A percentile compares a stretch with the other conserved stretches of the same genome.
Conservation (phyloP, 352 stramenopile genomes). For the Phytopythium montanum region DNA sequence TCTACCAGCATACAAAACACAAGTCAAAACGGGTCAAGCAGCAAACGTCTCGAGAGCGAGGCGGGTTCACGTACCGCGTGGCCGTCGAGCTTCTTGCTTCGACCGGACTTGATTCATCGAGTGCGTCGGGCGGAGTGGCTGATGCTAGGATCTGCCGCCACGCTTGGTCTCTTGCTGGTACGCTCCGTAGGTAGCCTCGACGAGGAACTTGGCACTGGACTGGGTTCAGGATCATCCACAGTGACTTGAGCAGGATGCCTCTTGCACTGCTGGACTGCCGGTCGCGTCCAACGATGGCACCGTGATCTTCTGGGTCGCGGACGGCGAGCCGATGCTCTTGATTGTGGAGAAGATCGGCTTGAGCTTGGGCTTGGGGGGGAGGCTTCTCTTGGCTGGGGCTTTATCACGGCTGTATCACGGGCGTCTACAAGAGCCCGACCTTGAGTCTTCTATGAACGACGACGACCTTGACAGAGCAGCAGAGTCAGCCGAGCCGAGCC, state of each 20-base stretch:
- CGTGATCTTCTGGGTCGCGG: background rate
- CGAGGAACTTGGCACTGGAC: background rate
- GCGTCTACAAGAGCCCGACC: slow-evolving; percentile 85
- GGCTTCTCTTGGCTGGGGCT: too few species aligned
- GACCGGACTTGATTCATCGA: too few species aligned
- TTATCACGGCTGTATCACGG: background rate
- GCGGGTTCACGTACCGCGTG: background rate
- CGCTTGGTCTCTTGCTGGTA: background rate
- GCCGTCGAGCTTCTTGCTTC: background rate
- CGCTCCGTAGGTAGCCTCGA: background rate
- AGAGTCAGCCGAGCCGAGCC: background rate
- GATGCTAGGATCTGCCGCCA: background rate
- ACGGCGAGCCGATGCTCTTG: background rate
- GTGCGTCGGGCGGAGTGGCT: too few species aligned
- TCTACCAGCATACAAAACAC: background rate
- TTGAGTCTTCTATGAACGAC: slow-evolving; percentile 73
- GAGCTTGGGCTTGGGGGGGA: too few species aligned
- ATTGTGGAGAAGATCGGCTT: background rate
- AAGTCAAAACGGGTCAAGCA: background rate
- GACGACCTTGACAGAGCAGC: background rate
- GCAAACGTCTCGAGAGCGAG: background rate
- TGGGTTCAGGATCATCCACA: background rate
- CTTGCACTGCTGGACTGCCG: background rate
- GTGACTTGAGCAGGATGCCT: background rate
- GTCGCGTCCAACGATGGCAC: background rate